Conservation (phyloP, 2,329 filamentous ascomycete genomes). For the Huntiella savannae region DNA sequence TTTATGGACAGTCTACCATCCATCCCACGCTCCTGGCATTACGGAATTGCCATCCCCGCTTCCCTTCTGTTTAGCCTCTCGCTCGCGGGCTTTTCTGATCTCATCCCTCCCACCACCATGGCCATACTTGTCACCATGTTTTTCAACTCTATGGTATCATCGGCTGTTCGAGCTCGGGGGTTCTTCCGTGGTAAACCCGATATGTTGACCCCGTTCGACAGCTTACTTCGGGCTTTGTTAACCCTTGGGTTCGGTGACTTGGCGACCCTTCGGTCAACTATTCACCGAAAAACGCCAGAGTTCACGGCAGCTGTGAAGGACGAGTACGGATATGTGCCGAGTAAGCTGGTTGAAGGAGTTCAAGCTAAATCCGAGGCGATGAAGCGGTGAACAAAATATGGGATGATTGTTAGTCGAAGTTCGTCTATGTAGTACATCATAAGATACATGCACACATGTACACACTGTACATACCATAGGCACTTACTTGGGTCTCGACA, state of each 20-base stretch:
- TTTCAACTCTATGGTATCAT: slow-evolving; percentile 1
- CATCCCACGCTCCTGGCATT: neutral
- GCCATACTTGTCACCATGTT: neutral
- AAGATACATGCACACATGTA: too few species aligned
- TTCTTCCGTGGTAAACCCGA: neutral
- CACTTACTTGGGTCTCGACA: too few species aligned
- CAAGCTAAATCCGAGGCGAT: too few species aligned
- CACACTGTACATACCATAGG: too few species aligned
- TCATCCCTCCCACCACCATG: neutral
- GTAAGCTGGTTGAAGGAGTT: neutral
- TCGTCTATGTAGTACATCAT: too few species aligned
- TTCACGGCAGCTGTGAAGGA: slow-evolving; percentile 3
- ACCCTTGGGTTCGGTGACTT: slow-evolving; percentile 5
- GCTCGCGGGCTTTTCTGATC: neutral
- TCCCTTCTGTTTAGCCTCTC: neutral
- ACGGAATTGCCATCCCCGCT: slow-evolving; percentile 2
- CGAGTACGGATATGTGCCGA: slow-evolving; percentile 7
- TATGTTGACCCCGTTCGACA: neutral
- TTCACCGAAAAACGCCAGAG: neutral
- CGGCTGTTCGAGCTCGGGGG: neutral
- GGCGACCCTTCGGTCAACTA: slow-evolving; percentile 2
- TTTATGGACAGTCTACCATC: neutral
- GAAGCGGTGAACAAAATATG: too few species aligned
- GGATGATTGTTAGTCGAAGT: too few species aligned
- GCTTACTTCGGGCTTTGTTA: neutral